These are phyloP conservation scores for Wickerhamiella kazuoi DNA, from an alignment of 805 yeast species.

Conservation along the genomic window DNA sequence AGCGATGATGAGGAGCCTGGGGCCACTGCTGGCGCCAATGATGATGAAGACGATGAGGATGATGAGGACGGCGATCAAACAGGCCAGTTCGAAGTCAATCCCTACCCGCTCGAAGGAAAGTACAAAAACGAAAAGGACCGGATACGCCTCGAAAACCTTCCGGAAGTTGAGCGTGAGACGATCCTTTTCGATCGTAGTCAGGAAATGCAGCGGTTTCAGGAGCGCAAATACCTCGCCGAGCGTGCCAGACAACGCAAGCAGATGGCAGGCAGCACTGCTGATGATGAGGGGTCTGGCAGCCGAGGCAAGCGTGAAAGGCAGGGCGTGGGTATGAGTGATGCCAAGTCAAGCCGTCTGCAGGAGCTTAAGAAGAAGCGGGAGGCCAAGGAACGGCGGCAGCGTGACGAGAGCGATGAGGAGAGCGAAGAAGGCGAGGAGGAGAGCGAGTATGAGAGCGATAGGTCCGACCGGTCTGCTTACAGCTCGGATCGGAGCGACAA, in stretches of 20 bases:
- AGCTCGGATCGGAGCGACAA: slow-evolving; percentile 23
- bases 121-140: slow-evolving; percentile 72
- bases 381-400: slow-evolving; percentile 24
- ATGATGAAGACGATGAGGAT: slow-evolving; percentile 26
- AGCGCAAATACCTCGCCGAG: slow-evolving; percentile 64
- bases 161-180: slow-evolving; percentile 84
- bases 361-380: slow-evolving; percentile 65
- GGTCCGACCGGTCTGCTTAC: slow-evolving; percentile 7
- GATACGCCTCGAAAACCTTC: slow-evolving; percentile 37
- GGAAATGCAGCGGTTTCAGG: slow-evolving; percentile 75
- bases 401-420: slow-evolving; percentile 26
- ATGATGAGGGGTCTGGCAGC: slow-evolving; percentile 6
- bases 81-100: slow-evolving; percentile 30
- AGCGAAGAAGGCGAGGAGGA: slow-evolving; percentile 24
- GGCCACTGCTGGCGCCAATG: slow-evolving; percentile 14
- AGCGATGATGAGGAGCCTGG: slow-evolving; percentile 1
- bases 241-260: slow-evolving; percentile 29
- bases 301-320: slow-evolving; percentile 21
- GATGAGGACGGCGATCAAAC: slow-evolving; percentile 17
- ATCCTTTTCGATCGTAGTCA: slow-evolving; percentile 83
- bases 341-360: slow-evolving; percentile 39
- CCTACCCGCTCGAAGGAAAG: slow-evolving; percentile 87
- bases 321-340: slow-evolving; percentile 23
- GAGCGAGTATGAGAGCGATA: slow-evolving; percentile 25
- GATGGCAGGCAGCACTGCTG: slow-evolving; percentile 13